Evolutionary conservation across 352 stramenopile genomes (phyloP), one percentile per base, ranked within the genome.

Genomic region (Phytophthora pseudosyringae): DNA sequence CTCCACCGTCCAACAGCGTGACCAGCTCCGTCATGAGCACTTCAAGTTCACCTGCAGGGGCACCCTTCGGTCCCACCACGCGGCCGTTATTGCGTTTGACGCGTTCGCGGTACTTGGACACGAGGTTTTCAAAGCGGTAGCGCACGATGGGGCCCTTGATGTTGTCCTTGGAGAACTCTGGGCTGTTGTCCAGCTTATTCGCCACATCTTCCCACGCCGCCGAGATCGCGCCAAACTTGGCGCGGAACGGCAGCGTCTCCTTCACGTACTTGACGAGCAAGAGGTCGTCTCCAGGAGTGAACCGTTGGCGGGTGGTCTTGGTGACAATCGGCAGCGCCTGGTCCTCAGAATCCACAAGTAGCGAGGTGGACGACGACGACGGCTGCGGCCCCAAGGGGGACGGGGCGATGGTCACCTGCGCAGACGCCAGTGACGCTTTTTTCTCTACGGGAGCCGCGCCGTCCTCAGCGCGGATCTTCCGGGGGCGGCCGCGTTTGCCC

Each of bases 121-220:
- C 59, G 0, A 77, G 36, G 26, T 77, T 77, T 35, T 77, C 64
- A 39, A 77, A 77, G 25, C 69, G 69, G 41, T 77, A 77, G 45
- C 69, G 69, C 35, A 77, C 69, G 8, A 74, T 73, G 1, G 64
- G 63, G 16, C 69, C 69, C 31, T 77, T 73, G 16, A 77, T 60
- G 35, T 51, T 59, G 59, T 74, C 55, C 55, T 77, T 77, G 13
- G 59, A 68, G 46, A 77, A 77, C 6, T 68, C 64, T 0, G 59
- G 55, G 12, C 49, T 60, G 15, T 41, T 67, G 40, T 71, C 55
- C 32, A 77, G 41, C 32, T 67, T 73, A 28, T 36, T 43, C 13
- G 69, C 69, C 54, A 77, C 69, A 18, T 77, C 59, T 45, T 77
- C 66, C 69, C 69, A 77, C 11, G 59, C 69, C 6, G 59, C 25